Base-by-base conservation (phyloP, 1,139 yeast species). In the Saccharomyces hybrid region DNA sequence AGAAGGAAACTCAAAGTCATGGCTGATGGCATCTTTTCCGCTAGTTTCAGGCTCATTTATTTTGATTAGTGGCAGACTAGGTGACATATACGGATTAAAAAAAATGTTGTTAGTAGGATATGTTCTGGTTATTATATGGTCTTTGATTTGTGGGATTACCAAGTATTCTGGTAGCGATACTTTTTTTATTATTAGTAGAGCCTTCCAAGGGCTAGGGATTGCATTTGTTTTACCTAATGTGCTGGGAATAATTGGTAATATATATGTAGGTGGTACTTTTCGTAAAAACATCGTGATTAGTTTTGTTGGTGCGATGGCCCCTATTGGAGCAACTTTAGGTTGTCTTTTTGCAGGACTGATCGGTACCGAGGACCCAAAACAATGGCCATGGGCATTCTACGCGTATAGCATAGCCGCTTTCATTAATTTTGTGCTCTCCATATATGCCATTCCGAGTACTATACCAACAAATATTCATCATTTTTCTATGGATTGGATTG, bases 21-120 rank as follows among this genome's bases (percentile, higher is more conserved):
- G 85, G 85, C 76, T 79, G 52, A 75, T 79, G 79, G 82, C 83
- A 2, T 76, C 83, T 0, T 80, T 77, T 61, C 81, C 84, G 0
- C 66, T 80, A 52, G 78, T 82, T 0, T 76, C 81, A 13, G 84
- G 84, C 13, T 79, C 83, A 0, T 77, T 79, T 58, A 79, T 80
- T 48, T 65, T 80, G 41, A 70, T 79, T 4, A 75, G 80, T 53
- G 83, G 83, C 5, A 74, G 77, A 55, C 61, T 79, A 48, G 85
- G 84, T 30, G 85, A 80, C 60, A 67, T 80, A 8, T 79, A 76
- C 58, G 85, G 84, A 0, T 67, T 80, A 51, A 79, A 76, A 58
- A 66, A 64, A 50, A 65, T 76, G 6, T 68, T 80, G 50, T 49
- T 75, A 3, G 61, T 70, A 8, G 84, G 84, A 0, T 76, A 80